Percentiles rank a stretch among this genome's conserved stretches.
Evolutionary conservation across 768 basidiomycete genomes (phyloP).

Genomic region (Kwoniella shandongensis): DNA sequence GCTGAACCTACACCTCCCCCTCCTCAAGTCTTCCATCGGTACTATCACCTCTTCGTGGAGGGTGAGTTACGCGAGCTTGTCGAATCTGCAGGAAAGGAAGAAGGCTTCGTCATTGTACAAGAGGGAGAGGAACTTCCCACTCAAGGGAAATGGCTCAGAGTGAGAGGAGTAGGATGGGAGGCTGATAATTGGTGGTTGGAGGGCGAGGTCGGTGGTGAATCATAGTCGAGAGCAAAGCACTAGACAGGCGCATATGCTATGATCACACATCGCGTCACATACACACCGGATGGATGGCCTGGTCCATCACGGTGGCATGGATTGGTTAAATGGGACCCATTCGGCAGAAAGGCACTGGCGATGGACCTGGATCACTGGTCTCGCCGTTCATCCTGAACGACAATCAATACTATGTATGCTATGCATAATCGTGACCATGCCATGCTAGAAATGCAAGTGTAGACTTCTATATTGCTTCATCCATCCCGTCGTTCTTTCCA

Average conservation of each 20-base stretch:
- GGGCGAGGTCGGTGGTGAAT: constrained; percentile 40
- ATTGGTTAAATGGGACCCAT: too few species aligned
- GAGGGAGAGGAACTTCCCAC: constrained; percentile 3
- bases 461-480: not conserved
- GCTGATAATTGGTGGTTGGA: constrained; percentile 54
- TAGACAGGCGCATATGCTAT: too few species aligned
- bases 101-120: constrained; percentile 26
- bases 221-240: too few species aligned
- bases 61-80: constrained; percentile 73
- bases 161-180: constrained; percentile 49
- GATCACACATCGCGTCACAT: too few species aligned
- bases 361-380: too few species aligned
- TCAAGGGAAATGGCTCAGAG: constrained; percentile 37
- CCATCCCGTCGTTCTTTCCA: not conserved
- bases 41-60: constrained; percentile 91
- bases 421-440: too few species aligned
- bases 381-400: too few species aligned
- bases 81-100: constrained; percentile 62
- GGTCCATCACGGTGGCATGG: too few species aligned
- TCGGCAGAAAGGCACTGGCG: too few species aligned
- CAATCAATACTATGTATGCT: too few species aligned
- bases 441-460: constrained; percentile 4
- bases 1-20: not conserved
- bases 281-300: too few species aligned
- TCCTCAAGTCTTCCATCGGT: constrained; percentile 69